phyloP scores from a whole-genome alignment of 1,284 basidiomycete genomes.

The Hypsizygus ulmarius region DNA sequence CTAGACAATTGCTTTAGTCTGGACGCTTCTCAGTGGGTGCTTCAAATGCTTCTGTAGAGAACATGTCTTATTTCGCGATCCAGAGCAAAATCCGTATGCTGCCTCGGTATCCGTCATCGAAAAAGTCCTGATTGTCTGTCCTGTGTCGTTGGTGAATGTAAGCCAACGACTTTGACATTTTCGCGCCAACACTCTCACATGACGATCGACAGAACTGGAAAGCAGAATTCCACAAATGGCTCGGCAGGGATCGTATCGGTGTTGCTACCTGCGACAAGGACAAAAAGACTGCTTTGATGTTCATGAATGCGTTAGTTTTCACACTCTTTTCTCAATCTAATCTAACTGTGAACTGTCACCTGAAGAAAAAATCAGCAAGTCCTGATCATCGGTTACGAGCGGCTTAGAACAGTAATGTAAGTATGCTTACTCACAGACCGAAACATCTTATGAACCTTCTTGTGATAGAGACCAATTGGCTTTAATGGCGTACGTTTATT shows the following conservation, averaged over 20 bases:
- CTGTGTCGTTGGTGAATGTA: slow-evolving; percentile 87
- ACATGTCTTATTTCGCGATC: not conserved
- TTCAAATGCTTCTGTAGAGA: slow-evolving; percentile 7
- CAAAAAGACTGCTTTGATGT: slow-evolving; percentile 67
- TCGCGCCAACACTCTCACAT: not conserved
- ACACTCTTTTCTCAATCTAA: slow-evolving; percentile 5
- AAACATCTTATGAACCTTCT: not conserved
- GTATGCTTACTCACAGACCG: slow-evolving; percentile 35
- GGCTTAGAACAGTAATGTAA: slow-evolving; percentile 76
- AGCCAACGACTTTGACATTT: slow-evolving; percentile 18
- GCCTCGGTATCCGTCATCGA: slow-evolving; percentile 58
- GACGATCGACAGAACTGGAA: slow-evolving; percentile 81
- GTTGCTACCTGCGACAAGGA: slow-evolving; percentile 82
- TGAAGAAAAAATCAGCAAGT: slow-evolving; percentile 77
- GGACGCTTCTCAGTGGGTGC: slow-evolving; percentile 80
- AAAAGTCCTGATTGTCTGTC: slow-evolving; percentile 91
- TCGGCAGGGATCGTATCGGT: slow-evolving; percentile 79
- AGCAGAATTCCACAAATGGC: slow-evolving; percentile 94
- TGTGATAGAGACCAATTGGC: slow-evolving; percentile 53
- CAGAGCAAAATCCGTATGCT: slow-evolving; percentile 84
- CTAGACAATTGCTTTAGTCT: slow-evolving; percentile 83
- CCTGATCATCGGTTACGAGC: slow-evolving; percentile 94
- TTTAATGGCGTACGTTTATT: slow-evolving; percentile 55
- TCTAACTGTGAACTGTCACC: not conserved
- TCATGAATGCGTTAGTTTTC: slow-evolving; percentile 60